These are phyloP conservation scores for Malania oleifera DNA, from an alignment of 164 flowering plant species.

Conservation along the genomic window DNA sequence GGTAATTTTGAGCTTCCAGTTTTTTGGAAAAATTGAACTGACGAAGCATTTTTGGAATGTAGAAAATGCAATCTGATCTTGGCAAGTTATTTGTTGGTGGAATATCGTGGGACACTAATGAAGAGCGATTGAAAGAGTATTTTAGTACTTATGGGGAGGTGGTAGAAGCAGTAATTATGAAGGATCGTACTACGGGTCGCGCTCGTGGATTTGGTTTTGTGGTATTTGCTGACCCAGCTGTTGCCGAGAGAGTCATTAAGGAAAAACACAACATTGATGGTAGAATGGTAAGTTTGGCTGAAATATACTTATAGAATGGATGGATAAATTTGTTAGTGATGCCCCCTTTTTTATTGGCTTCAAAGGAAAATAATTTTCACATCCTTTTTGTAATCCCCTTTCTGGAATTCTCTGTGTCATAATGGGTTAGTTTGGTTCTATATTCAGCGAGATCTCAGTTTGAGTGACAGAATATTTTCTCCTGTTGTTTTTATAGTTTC, in stretches of 20 bases:
- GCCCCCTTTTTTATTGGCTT: no score
- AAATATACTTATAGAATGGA: no score
- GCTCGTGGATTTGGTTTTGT: constrained; percentile 51
- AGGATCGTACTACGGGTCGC: constrained; percentile 46
- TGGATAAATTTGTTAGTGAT: no score
- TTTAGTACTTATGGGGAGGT: constrained; percentile 38
- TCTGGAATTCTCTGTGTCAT: constrained; percentile 18
- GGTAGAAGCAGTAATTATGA: constrained; percentile 43
- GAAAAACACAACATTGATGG: constrained; percentile 51
- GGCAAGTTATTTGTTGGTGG: constrained; percentile 45
- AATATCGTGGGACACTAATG: constrained; percentile 43
- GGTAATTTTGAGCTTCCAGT: no score
- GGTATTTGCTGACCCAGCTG: constrained; percentile 41
- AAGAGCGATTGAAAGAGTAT: constrained; percentile 42
- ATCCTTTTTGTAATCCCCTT: constrained; percentile 4
- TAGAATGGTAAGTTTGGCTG: constrained; percentile 40
- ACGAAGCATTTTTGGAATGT: constrained; percentile 10
- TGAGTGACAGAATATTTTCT: constrained; percentile 4
- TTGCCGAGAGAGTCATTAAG: constrained; percentile 36
- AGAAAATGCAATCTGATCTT: constrained; percentile 43
- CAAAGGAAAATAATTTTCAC: neutral
- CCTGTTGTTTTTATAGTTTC: neutral
- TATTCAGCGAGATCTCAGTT: constrained; percentile 14
- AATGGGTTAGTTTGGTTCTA: constrained; percentile 10
- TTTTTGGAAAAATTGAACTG: no score